Percentiles rank a stretch among this genome's conserved stretches.
phyloP scores from a whole-genome alignment of 73 alveolate genomes.

The Halteria grandinella region DNA sequence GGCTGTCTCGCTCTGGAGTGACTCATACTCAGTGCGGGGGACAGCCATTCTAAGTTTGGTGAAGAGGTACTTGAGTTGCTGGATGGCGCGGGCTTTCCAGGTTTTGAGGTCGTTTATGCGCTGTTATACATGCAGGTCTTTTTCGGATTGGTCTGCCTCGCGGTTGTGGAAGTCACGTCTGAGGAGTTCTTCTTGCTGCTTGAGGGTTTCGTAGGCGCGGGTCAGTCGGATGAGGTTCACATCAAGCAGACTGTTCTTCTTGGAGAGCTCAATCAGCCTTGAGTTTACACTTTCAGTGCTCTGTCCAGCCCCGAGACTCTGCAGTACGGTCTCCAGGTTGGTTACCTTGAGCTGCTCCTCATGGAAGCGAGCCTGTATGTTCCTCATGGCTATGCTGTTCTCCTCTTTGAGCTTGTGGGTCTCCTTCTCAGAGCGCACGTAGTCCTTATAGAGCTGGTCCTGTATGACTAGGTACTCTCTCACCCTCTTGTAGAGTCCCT shows the following conservation, averaged over 20 bases:
- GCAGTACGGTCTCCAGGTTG: slow-evolving; percentile 12
- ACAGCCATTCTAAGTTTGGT: slow-evolving; percentile 63
- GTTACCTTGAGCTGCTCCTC: slow-evolving; percentile 54
- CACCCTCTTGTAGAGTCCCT: slow-evolving; percentile 45
- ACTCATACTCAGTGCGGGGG: slow-evolving; percentile 62
- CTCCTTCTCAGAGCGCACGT: slow-evolving; percentile 60
- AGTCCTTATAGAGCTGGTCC: slow-evolving; percentile 78
- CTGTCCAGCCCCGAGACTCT: slow-evolving; percentile 31
- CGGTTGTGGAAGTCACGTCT: slow-evolving; percentile 62
- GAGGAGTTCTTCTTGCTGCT: slow-evolving; percentile 67
- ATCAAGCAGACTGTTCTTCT: slow-evolving; percentile 80
- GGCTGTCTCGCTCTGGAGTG: slow-evolving; percentile 37
- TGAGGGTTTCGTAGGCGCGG: slow-evolving; percentile 59
- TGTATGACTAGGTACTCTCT: slow-evolving; percentile 75
- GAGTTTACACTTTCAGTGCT: background rate
- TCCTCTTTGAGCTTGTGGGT: slow-evolving; percentile 55
- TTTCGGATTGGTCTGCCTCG: slow-evolving; percentile 76
- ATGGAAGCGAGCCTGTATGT: slow-evolving; percentile 28
- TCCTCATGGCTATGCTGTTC: slow-evolving; percentile 13
- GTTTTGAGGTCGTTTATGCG: slow-evolving; percentile 62
- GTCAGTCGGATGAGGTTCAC: slow-evolving; percentile 71
- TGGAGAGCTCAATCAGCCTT: slow-evolving; percentile 65
- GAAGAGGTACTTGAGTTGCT: slow-evolving; percentile 62
- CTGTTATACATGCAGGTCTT: slow-evolving; percentile 54
- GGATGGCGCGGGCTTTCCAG: slow-evolving; percentile 68